phyloP scores from a whole-genome alignment of 371 early-diverging fungal genomes.

The Mucor mucedo region DNA sequence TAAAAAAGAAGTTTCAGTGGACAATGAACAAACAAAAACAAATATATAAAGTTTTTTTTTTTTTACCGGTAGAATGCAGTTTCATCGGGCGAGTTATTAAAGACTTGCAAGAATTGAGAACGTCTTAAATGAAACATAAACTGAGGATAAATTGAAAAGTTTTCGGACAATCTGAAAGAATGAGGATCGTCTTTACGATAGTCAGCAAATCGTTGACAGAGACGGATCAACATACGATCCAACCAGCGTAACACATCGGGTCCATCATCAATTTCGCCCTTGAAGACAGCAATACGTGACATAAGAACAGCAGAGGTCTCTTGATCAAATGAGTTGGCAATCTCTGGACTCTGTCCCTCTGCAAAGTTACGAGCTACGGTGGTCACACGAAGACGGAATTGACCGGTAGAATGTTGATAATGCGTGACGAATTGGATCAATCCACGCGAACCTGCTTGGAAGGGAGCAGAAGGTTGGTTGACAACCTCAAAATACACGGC shows the following conservation, averaged over 20 bases:
- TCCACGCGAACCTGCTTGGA: conserved; percentile 89
- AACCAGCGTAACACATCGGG: conserved; percentile 98
- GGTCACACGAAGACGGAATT: conserved; percentile 91
- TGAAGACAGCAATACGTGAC: conserved; percentile 98
- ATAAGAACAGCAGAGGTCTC: conserved; percentile 99
- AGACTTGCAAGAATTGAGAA: conserved; percentile 98
- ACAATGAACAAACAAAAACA: not conserved
- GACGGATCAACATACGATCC: conserved; percentile 98
- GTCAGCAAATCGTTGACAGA: conserved; percentile 97
- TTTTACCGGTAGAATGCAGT: conserved; percentile 96
- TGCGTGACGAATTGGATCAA: conserved; percentile 94
- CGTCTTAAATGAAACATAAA: conserved; percentile 99
- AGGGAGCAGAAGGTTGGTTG: conserved; percentile 75
- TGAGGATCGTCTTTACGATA: conserved; percentile 96
- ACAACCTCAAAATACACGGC: conserved; percentile 98
- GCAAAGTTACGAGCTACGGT: conserved; percentile 95
- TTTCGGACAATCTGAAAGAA: conserved; percentile 89
- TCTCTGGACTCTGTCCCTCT: conserved; percentile 89
- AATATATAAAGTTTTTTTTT: no score
- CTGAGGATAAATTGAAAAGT: conserved; percentile 99
- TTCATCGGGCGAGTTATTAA: conserved; percentile 99
- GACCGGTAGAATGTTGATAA: conserved; percentile 95
- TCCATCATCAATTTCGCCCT: conserved; percentile 97
- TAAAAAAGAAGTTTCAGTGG: not conserved
- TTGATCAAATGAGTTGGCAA: conserved; percentile 96